phyloP scores from a whole-genome alignment of 2,329 filamentous ascomycete species.

The Fusarium napiforme region DNA sequence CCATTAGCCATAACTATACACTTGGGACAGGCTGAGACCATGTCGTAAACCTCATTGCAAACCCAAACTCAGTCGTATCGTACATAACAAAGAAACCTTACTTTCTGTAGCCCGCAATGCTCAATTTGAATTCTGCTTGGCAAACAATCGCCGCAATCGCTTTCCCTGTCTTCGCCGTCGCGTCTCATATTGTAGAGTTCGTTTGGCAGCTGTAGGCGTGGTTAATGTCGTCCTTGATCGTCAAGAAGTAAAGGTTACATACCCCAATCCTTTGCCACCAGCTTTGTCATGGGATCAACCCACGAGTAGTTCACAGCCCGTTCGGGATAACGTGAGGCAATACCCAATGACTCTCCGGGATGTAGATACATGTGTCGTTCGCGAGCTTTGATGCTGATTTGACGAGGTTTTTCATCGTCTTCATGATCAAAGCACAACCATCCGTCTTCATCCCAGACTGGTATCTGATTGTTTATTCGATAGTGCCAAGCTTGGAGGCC shows the following conservation, averaged over 20 bases:
- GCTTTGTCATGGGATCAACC: slow-evolving; percentile 54
- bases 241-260: slow-evolving; percentile 37
- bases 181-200: slow-evolving; percentile 49
- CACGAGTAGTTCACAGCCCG: slow-evolving; percentile 59
- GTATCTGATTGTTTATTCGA: not conserved
- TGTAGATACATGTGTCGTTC: slow-evolving; percentile 47
- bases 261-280: slow-evolving; percentile 53
- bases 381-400: slow-evolving; percentile 51
- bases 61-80: not conserved
- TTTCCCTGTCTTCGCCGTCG: slow-evolving; percentile 51
- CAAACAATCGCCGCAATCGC: slow-evolving; percentile 40
- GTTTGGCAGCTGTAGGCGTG: slow-evolving; percentile 46
- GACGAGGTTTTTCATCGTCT: not conserved
- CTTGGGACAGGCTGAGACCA: not conserved
- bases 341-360: slow-evolving; percentile 49
- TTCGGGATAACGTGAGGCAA: slow-evolving; percentile 58
- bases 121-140: not conserved
- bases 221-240: slow-evolving; percentile 11
- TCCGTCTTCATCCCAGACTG: not conserved
- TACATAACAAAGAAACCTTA: not conserved
- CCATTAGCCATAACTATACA: not conserved
- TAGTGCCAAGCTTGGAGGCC: not conserved
- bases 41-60: not conserved
- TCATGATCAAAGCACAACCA: not conserved
- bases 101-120: not conserved